These are phyloP conservation scores for Lagenidium giganteum DNA, from an alignment of 352 stramenopile species.

Conservation along the genomic window DNA sequence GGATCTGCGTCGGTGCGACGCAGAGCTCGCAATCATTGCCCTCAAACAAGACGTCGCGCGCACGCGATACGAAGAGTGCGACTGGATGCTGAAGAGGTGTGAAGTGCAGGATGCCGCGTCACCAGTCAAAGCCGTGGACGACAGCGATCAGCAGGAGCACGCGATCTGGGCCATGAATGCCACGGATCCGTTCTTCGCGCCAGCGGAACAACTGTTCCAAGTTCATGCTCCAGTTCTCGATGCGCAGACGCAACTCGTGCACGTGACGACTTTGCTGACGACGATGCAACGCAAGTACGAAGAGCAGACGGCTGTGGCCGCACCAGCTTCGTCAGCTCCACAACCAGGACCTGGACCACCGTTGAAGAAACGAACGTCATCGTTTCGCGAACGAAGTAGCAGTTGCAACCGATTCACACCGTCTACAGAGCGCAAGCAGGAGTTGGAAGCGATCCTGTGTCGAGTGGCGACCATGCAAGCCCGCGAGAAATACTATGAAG, in stretches of 20 bases:
- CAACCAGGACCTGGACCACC: too few species aligned
- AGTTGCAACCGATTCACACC: too few species aligned
- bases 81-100: slow-evolving; percentile 17
- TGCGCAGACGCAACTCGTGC: slow-evolving; percentile 15
- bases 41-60: slow-evolving; percentile 2
- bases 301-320: slow-evolving; percentile 1
- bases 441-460: too few species aligned
- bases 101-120: too few species aligned
- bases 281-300: slow-evolving; percentile 6
- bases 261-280: slow-evolving; percentile 1
- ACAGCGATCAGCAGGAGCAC: slow-evolving; percentile 12
- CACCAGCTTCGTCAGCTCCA: too few species aligned
- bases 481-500: too few species aligned
- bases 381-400: too few species aligned
- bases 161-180: slow-evolving; percentile 6
- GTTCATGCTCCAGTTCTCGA: slow-evolving; percentile 10
- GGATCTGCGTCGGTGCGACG: slow-evolving; percentile 2
- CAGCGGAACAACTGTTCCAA: slow-evolving; percentile 11
- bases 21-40: slow-evolving; percentile 1
- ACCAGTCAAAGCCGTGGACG: too few species aligned
- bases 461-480: too few species aligned
- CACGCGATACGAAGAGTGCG: slow-evolving; percentile 19
- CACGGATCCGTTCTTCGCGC: slow-evolving; percentile 19
- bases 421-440: too few species aligned
- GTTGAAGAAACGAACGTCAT: too few species aligned